Conservation (phyloP, 139 green algal genomes). For the Chlorella vulgaris region DNA sequence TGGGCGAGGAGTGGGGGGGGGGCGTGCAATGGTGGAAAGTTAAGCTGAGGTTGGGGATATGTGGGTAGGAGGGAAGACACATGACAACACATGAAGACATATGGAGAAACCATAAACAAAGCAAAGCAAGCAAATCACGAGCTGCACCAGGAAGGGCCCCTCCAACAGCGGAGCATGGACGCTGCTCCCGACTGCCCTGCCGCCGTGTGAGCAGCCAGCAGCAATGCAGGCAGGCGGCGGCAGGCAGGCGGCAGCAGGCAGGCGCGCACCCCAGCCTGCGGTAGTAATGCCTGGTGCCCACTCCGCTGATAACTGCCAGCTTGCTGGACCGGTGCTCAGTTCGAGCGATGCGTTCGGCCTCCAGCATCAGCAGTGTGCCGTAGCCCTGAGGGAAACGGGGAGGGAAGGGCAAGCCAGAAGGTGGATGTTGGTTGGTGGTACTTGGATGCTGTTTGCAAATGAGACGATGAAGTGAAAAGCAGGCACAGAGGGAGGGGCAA, state of each 20-base stretch:
- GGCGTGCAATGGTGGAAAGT: background rate
- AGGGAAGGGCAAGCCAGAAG: no score
- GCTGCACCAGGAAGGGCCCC: no score
- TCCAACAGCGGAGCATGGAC: no score
- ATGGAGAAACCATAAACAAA: no score
- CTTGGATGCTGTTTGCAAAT: background rate
- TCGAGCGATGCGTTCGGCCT: slow-evolving; percentile 90
- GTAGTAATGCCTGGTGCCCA: slow-evolving; percentile 99
- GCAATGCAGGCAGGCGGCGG: background rate
- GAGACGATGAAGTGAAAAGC: no score
- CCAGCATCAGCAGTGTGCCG: slow-evolving; percentile 92
- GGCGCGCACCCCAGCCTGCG: slow-evolving; percentile 63
- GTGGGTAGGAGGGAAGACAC: background rate
- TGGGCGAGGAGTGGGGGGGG: slow-evolving; percentile 19
- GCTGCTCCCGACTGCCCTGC: no score
- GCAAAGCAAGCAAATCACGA: no score
- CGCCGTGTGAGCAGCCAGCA: background rate
- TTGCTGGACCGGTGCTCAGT: slow-evolving; percentile 88
- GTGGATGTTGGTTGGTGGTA: background rate
- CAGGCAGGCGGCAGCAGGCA: background rate
- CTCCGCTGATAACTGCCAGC: slow-evolving; percentile 96
- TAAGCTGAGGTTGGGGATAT: background rate
- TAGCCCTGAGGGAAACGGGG: slow-evolving; percentile 67
- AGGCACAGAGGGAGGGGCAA: no score
- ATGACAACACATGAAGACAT: background rate